phyloP scores from a whole-genome alignment of 2,329 filamentous ascomycete species.

The Pestalotiopsis sp. region DNA sequence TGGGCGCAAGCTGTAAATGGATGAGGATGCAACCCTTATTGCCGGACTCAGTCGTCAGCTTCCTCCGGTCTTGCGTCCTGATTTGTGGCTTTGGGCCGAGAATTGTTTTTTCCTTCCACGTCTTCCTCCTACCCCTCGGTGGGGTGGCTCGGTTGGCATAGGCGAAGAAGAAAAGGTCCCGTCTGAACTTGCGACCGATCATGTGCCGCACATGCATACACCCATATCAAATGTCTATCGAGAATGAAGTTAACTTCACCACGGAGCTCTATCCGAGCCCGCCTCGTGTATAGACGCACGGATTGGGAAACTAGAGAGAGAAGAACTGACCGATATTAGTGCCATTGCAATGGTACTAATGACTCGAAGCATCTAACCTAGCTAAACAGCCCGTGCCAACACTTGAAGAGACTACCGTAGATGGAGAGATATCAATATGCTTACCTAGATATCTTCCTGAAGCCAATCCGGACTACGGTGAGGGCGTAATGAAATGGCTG shows the following conservation, averaged over 20 bases:
- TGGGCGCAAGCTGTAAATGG: background rate
- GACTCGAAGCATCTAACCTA: background rate
- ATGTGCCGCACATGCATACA: background rate
- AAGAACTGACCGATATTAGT: background rate
- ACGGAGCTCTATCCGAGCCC: background rate
- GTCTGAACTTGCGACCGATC: background rate
- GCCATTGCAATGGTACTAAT: background rate
- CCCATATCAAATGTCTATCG: background rate
- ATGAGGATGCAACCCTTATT: background rate
- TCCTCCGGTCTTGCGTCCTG: background rate
- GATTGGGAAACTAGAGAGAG: background rate
- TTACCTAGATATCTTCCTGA: background rate
- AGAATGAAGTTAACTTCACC: background rate
- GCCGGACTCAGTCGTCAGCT: slow-evolving; percentile 6
- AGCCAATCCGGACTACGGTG: background rate
- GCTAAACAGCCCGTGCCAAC: background rate
- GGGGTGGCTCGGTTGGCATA: background rate
- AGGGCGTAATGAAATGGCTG: background rate
- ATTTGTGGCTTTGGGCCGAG: slow-evolving; percentile 1
- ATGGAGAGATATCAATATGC: background rate
- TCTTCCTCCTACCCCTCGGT: background rate
- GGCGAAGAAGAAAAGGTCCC: background rate
- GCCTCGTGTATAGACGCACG: background rate
- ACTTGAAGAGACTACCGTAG: background rate
- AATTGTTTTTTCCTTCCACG: background rate